Conservation (phyloP, 148 eudicot genomes). For the Spergularia marina region DNA sequence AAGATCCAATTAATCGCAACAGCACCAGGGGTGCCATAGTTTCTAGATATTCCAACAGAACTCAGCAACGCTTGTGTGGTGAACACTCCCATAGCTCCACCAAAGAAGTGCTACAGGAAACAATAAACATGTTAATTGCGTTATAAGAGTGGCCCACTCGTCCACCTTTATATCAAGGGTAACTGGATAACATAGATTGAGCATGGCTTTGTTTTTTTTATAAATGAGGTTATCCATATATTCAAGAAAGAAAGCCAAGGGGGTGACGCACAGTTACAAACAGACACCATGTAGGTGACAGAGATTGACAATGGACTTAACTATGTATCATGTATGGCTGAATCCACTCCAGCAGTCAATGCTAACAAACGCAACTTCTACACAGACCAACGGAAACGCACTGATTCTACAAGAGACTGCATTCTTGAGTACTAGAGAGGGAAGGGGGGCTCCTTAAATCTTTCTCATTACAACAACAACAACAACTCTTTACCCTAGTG, state of each 20-base stretch:
- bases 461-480: too few species aligned
- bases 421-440: not conserved
- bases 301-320: not conserved
- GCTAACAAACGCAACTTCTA: not conserved
- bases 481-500: too few species aligned
- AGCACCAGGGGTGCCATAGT: slow-evolving; percentile 69
- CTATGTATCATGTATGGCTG: not conserved
- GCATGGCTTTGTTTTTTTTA: too few species aligned
- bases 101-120: slow-evolving; percentile 79
- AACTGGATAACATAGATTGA: not conserved
- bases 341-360: not conserved
- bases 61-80: slow-evolving; percentile 82
- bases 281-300: not conserved
- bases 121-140: slow-evolving; percentile 9
- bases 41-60: slow-evolving; percentile 83
- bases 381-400: not conserved
- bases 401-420: not conserved
- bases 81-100: slow-evolving; percentile 99
- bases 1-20: slow-evolving; percentile 98
- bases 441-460: not conserved
- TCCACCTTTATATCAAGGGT: not conserved
- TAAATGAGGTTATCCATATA: too few species aligned
- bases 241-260: too few species aligned
- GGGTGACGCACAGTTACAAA: too few species aligned
- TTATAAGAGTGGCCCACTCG: slow-evolving; percentile 9